Evolutionary conservation across 2,329 filamentous ascomycete genomes (phyloP), one percentile per base, ranked within the genome.

Genomic region (Bipolaris victoriae): DNA sequence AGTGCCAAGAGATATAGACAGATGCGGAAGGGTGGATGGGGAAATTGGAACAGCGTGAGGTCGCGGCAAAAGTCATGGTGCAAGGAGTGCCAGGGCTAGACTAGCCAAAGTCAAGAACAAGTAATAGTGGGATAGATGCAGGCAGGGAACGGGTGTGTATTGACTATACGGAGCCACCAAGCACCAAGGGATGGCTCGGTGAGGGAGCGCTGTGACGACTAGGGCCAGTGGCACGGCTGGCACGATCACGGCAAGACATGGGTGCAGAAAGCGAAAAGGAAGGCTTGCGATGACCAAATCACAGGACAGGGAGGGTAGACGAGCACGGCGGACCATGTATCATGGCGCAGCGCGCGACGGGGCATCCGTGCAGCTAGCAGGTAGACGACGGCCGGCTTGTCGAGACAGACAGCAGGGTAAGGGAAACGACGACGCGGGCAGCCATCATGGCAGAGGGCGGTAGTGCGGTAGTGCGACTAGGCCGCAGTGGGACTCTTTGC

Each of bases 301-400:
- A 72, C 64, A 72, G 64, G 70, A 55, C 64, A 60, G 60, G 64
- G 60, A 61, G 58, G 61, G 53, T 49, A 59, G 54, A 65, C 56
- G 61, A 66, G 65, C 50, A 63, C 66, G 65, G 73, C 73, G 73
- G 75, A 65, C 64, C 61, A 72, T 72, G 74, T 75, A 76, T 71
- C 73, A 76, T 76, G 73, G 74, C 73, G 74, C 74, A 76, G 76
- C 73, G 74, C 74, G 74, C 74, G 75, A 76, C 70, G 69, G 68
- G 71, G 69, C 56, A 72, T 72, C 71, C 69, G 73, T 75, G 74
- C 73, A 66, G 73, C 62, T 65, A 29, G 26, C 9, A 29, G 5
- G 26, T 29, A 57, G 64, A 71, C 60, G 66, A 61, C 65, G 67
- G 66, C 63, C 61, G 66, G 69, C 62, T 63, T 10, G 60, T 65